Conservation (phyloP, 2,329 filamentous ascomycete species). For the Mycogone perniciosa region DNA sequence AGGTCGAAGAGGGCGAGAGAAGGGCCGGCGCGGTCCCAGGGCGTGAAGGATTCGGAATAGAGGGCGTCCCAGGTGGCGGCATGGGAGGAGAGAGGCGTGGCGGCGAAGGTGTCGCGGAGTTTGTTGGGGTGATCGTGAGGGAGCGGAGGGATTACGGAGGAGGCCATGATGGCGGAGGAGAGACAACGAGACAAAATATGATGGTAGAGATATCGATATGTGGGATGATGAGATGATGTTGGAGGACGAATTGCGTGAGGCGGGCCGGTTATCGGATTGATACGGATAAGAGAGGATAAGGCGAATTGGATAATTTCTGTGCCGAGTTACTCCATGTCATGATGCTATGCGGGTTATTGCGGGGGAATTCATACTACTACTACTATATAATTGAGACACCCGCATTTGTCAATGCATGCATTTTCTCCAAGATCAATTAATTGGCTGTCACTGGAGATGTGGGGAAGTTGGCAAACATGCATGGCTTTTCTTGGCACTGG, state of each 20-base stretch:
- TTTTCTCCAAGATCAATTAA: too few relatives aligned
- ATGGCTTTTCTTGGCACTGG: too few relatives aligned
- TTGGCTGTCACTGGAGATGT: too few relatives aligned
- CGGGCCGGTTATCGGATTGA: background rate
- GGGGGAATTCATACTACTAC: too few relatives aligned
- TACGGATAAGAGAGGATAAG: background rate
- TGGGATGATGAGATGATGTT: background rate
- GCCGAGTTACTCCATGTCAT: too few relatives aligned
- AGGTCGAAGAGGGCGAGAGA: constrained; percentile 49
- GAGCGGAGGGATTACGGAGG: constrained; percentile 12
- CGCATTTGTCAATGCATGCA: too few relatives aligned
- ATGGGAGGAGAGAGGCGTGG: constrained; percentile 29
- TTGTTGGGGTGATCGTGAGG: constrained; percentile 18
- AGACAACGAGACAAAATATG: background rate
- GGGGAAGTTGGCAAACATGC: too few relatives aligned
- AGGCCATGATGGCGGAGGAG: background rate
- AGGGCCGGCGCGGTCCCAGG: constrained; percentile 52
- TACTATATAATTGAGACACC: too few relatives aligned
- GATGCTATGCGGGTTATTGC: too few relatives aligned
- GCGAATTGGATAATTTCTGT: too few relatives aligned
- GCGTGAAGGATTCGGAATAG: constrained; percentile 40
- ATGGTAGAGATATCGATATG: background rate
- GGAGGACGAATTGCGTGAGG: background rate
- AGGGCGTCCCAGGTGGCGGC: constrained; percentile 39
- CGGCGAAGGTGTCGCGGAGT: constrained; percentile 31